Evolutionary conservation across 1,284 basidiomycete species (phyloP).

Genomic region (Melanopsichium pennsylvanicum): DNA sequence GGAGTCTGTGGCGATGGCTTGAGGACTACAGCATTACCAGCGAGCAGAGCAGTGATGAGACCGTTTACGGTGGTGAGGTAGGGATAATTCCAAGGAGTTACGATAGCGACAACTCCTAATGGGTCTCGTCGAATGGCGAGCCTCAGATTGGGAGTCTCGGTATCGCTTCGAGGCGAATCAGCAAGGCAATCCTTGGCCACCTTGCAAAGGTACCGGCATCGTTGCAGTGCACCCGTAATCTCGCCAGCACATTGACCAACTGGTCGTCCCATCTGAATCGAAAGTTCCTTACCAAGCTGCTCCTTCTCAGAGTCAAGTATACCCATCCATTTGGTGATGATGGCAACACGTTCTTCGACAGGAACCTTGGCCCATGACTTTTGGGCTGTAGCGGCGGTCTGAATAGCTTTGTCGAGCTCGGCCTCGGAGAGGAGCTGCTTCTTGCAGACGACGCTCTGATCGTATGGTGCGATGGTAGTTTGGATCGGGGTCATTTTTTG

Average conservation of each 20-base stretch:
- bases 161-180: conserved; percentile 78
- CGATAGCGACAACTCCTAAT: conserved; percentile 84
- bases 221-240: conserved; percentile 79
- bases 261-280: conserved; percentile 84
- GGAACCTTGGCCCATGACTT: conserved; percentile 76
- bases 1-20: conserved; percentile 97
- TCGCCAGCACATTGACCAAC: conserved; percentile 80
- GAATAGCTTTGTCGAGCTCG: conserved; percentile 73
- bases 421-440: conserved; percentile 66
- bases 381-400: conserved; percentile 74
- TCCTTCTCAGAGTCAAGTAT: conserved; percentile 73
- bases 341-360: conserved; percentile 76
- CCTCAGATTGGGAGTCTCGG: conserved; percentile 81
- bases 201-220: conserved; percentile 82
- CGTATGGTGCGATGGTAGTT: conserved; percentile 70
- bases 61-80: conserved; percentile 73
- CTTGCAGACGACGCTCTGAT: conserved; percentile 67
- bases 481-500: conserved; percentile 63
- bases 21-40: conserved; percentile 84
- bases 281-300: conserved; percentile 78
- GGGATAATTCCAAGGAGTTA: conserved; percentile 87
- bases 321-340: conserved; percentile 77
- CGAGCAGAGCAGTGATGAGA: conserved; percentile 70
- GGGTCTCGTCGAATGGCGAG: conserved; percentile 83
- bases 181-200: conserved; percentile 80